phyloP scores from a whole-genome alignment of 2,329 filamentous ascomycete genomes.

The Scytalidium sp. region DNA sequence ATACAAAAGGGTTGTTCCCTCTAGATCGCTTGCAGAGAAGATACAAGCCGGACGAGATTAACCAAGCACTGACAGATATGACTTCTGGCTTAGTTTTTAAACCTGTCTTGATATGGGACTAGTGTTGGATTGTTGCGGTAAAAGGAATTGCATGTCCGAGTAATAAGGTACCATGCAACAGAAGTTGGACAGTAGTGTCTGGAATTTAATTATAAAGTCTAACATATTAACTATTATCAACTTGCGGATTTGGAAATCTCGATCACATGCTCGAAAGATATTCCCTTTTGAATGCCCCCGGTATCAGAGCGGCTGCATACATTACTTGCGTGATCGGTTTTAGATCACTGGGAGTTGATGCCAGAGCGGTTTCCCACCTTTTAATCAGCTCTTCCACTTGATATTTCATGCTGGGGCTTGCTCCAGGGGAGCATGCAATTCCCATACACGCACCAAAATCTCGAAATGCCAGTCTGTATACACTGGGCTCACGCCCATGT shows the following conservation, averaged over 20 bases:
- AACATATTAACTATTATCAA: too few species aligned
- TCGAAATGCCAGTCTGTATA: conserved; percentile 4
- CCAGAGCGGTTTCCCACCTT: neutral
- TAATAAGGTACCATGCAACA: too few species aligned
- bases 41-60: conserved; percentile 1
- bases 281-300: neutral
- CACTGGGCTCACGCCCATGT: neutral
- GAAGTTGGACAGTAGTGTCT: too few species aligned
- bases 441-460: conserved; percentile 5
- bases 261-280: too few species aligned
- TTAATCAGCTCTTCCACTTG: neutral
- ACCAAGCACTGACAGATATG: conserved; percentile 4
- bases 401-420: neutral
- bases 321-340: conserved; percentile 6
- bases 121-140: too few species aligned
- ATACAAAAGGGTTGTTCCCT: neutral
- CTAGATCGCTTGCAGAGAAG: conserved; percentile 1
- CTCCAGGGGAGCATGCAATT: conserved; percentile 1
- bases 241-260: too few species aligned
- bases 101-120: neutral
- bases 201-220: too few species aligned
- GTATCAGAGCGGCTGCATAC: conserved; percentile 3
- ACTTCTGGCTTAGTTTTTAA: neutral
- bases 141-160: too few species aligned
- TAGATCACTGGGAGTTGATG: neutral